Base-by-base conservation (phyloP, 331 rosid genomes). In the Pyrus hybrid region DNA sequence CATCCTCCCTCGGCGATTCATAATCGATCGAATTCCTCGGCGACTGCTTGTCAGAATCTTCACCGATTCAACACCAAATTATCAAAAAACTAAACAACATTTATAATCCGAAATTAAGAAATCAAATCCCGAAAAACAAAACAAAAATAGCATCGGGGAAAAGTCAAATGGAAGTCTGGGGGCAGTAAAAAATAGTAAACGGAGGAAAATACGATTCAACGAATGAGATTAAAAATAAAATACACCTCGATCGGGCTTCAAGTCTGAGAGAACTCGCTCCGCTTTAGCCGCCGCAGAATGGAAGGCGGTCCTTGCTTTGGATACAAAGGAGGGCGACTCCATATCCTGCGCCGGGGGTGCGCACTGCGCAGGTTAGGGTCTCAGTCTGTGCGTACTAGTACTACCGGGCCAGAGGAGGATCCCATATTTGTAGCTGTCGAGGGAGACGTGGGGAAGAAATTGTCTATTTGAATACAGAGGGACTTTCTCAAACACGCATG, bases 261-360 rank as follows among this genome's bases (percentile, higher is more conserved):
- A 92, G 83, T 91, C 97, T 26, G 81, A 69, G 22, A 86, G 79
- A 51, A 88, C 89, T n/a, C 96, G 87, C 88, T 92, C 99, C 93
- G 99, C 98, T 92, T 95, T 95, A 22, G 97, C 97, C 75, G 99
- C 99, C 21, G 96, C 98, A 80, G 98, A 95, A 91, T 91, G 88
- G 58, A 95, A 89, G 91, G 98, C 97, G 28, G 86, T 87, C 91
- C 96, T 91, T 67, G 99, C 97, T 89, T 91, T 95, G 35, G 90
- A 95, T 49, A 95, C 97, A 77, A 92, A 89, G 69, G 99, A 88
- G 13, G 89, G 88, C 67, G 87, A 68, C 79, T 95, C 98, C 99
- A 92, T 95, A 78, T 79, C 81, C 85, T 80, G 54, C 80, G 80
- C 77, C 62, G 1, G 64, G 22, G 37, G 20, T 49, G 88, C 80